Conservation (phyloP, 495 filamentous ascomycete genomes). For the Lasiosphaeriaceae sp. region DNA sequence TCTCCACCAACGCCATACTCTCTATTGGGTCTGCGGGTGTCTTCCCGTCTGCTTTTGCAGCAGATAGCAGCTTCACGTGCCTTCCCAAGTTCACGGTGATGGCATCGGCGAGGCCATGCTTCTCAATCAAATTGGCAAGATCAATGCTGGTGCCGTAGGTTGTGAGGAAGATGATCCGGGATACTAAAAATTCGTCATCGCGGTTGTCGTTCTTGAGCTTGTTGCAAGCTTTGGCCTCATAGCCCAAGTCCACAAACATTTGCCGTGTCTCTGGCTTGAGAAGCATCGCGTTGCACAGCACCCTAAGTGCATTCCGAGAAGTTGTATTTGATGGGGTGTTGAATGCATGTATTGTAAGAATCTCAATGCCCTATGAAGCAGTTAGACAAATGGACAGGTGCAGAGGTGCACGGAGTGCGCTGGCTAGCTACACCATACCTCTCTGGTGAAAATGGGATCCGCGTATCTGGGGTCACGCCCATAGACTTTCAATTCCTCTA, state of each 20-base stretch:
- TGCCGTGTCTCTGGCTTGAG: constrained; percentile 69
- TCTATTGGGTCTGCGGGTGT: constrained; percentile 57
- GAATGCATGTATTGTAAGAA: constrained; percentile 68
- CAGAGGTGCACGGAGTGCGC: background rate
- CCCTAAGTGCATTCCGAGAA: constrained; percentile 75
- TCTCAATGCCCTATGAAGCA: constrained; percentile 64
- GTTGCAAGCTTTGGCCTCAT: constrained; percentile 63
- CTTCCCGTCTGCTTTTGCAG: constrained; percentile 17
- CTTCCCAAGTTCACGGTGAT: constrained; percentile 64
- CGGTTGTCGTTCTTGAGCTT: constrained; percentile 69
- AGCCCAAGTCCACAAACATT: constrained; percentile 76
- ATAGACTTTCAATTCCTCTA: constrained; percentile 76
- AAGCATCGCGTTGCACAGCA: constrained; percentile 82
- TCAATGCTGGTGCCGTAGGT: constrained; percentile 77
- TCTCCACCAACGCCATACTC: constrained; percentile 76
- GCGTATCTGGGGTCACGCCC: constrained; percentile 67
- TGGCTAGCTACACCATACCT: constrained; percentile 44
- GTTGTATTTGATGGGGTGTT: constrained; percentile 53
- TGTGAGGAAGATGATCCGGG: constrained; percentile 77
- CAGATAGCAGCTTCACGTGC: constrained; percentile 46
- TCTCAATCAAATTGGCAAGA: constrained; percentile 63
- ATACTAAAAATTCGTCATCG: constrained; percentile 85
- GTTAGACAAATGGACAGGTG: background rate
- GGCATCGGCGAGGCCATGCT: constrained; percentile 65
- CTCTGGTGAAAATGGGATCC: constrained; percentile 74